These are phyloP conservation scores for Buddleja alternifolia DNA, from an alignment of 257 asterid genomes.

Conservation along the genomic window DNA sequence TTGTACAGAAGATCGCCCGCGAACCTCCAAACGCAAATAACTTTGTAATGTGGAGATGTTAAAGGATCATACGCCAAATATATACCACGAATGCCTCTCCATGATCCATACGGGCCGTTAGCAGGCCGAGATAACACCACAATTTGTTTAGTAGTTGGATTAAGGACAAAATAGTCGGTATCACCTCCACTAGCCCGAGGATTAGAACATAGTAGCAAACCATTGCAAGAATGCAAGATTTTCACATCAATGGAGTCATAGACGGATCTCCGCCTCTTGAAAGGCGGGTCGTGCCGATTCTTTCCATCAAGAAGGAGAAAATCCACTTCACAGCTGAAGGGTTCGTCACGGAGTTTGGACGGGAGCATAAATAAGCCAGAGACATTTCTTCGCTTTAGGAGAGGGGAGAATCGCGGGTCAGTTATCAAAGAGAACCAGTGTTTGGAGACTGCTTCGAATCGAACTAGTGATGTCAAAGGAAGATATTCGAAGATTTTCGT, in stretches of 20 bases:
- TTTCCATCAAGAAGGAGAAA: neutral
- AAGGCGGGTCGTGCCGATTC: neutral
- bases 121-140: neutral
- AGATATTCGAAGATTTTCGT: neutral
- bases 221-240: slow-evolving; percentile 5
- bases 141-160: neutral
- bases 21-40: neutral
- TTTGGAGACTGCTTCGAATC: neutral
- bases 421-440: neutral
- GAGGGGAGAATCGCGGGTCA: neutral
- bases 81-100: neutral
- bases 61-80: neutral
- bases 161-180: neutral
- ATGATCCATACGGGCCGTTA: neutral
- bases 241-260: neutral
- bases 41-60: neutral
- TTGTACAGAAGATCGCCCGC: neutral
- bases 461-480: neutral
- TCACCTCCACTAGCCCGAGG: neutral
- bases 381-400: neutral
- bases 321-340: neutral
- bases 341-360: neutral
- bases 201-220: neutral
- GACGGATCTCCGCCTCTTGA: neutral
- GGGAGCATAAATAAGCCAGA: neutral